Percentiles rank a stretch among this genome's conserved stretches.
Conservation (phyloP, 2,329 filamentous ascomycete genomes). For the Colletotrichum tropicale region DNA sequence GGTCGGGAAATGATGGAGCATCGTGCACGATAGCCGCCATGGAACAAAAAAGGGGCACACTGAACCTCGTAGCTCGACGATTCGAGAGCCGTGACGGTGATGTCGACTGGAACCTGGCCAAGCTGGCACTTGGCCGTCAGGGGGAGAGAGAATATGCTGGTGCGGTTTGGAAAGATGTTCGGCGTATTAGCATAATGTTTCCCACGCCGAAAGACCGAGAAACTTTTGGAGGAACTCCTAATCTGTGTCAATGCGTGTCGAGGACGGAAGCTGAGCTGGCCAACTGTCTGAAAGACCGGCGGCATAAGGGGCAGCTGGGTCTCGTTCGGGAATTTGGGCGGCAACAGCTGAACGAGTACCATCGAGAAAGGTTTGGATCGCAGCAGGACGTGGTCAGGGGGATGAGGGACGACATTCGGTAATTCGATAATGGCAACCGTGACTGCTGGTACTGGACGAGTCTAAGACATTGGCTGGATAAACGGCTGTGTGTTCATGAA, state of each 20-base stretch:
- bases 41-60: constrained; percentile 29
- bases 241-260: constrained; percentile 28
- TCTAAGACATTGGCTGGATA: not conserved
- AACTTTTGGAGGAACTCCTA: constrained; percentile 31
- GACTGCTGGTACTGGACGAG: not conserved
- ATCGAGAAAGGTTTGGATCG: constrained; percentile 4
- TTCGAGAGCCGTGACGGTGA: constrained; percentile 26
- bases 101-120: constrained; percentile 33
- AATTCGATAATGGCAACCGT: not conserved
- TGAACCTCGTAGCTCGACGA: constrained; percentile 27
- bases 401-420: constrained; percentile 11
- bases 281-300: constrained; percentile 25
- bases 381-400: constrained; percentile 19
- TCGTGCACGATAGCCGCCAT: constrained; percentile 19
- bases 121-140: constrained; percentile 24
- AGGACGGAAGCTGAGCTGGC: constrained; percentile 26
- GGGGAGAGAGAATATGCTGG: constrained; percentile 10
- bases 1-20: constrained; percentile 27
- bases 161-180: constrained; percentile 27
- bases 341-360: constrained; percentile 23
- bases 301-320: constrained; percentile 32
- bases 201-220: constrained; percentile 22
- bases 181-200: constrained; percentile 35
- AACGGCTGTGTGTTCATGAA: not conserved
- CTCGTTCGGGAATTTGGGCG: constrained; percentile 32